Evolutionary conservation across 2,329 filamentous ascomycete genomes (phyloP).

Genomic region (Lachnellula occidentalis): DNA sequence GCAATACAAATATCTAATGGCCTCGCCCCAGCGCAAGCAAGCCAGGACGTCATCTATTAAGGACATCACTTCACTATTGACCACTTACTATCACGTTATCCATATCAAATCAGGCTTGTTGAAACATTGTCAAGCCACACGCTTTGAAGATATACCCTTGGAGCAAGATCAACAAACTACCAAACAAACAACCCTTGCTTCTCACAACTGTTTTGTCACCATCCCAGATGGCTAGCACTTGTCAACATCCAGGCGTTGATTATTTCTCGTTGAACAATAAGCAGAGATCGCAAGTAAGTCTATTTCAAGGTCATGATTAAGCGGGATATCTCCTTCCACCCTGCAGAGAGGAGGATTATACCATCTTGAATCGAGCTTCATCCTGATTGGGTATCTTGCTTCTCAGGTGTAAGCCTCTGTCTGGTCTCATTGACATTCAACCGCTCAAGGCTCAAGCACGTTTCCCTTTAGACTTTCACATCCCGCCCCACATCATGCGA

Average conservation of each 20-base stretch:
- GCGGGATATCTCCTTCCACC: not conserved
- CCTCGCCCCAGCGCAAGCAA: constrained; percentile 17
- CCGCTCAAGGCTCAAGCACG: no score
- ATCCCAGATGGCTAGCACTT: constrained; percentile 14
- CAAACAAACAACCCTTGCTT: not conserved
- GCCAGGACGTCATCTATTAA: constrained; percentile 15
- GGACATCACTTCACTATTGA: constrained; percentile 10
- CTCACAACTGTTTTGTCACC: not conserved
- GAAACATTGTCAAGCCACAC: not conserved
- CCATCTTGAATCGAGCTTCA: no score
- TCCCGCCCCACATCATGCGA: constrained; percentile 1
- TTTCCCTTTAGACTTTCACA: not conserved
- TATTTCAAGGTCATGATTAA: not conserved
- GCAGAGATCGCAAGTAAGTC: constrained; percentile 20
- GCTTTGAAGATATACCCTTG: constrained; percentile 5
- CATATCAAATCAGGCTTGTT: not conserved
- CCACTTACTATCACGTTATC: constrained; percentile 2
- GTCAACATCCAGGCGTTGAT: constrained; percentile 16
- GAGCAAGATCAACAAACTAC: constrained; percentile 1
- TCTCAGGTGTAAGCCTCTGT: not conserved
- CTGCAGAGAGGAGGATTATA: not conserved
- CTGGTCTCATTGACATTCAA: constrained; percentile 1
- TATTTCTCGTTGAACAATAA: constrained; percentile 15
- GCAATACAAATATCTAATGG: constrained; percentile 12
- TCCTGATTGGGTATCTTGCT: not conserved